Evolutionary conservation across 176 grass and related monocot species (phyloP).

Genomic region (Cymbopogon citratus): DNA sequence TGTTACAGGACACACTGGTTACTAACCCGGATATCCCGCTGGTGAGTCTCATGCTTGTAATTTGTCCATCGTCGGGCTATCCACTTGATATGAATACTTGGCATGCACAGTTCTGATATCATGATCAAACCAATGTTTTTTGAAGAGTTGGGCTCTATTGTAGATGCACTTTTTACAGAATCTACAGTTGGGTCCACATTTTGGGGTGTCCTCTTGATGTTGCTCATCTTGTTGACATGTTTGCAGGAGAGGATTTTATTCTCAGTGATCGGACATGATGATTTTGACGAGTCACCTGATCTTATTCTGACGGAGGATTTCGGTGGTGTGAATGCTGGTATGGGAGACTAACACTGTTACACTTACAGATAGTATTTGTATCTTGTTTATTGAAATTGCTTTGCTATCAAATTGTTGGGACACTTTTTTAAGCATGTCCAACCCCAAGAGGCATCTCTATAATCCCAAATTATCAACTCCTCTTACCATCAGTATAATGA

Average conservation of each 20-base stretch:
- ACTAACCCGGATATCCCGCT: conserved; percentile 31
- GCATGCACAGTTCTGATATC: background rate
- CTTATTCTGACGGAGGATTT: conserved; percentile 68
- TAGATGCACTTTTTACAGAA: background rate
- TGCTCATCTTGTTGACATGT: background rate
- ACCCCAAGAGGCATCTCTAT: background rate
- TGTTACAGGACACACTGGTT: too few species aligned
- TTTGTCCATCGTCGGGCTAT: background rate
- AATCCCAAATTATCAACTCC: background rate
- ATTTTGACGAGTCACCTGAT: conserved; percentile 58
- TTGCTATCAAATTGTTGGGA: background rate
- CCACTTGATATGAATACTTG: background rate
- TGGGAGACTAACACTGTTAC: background rate
- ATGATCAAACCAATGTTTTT: background rate
- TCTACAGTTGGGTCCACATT: background rate
- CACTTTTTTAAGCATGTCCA: background rate
- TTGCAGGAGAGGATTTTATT: conserved; percentile 67
- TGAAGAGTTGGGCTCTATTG: background rate
- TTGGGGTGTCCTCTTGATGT: background rate
- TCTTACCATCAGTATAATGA: background rate
- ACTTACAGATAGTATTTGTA: background rate
- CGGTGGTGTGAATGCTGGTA: conserved; percentile 85
- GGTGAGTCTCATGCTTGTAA: conserved; percentile 36
- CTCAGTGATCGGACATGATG: conserved; percentile 39
- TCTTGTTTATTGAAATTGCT: background rate